Conservation (phyloP, 2,329 filamentous ascomycete species). For the Lachnellula subtilissima region DNA sequence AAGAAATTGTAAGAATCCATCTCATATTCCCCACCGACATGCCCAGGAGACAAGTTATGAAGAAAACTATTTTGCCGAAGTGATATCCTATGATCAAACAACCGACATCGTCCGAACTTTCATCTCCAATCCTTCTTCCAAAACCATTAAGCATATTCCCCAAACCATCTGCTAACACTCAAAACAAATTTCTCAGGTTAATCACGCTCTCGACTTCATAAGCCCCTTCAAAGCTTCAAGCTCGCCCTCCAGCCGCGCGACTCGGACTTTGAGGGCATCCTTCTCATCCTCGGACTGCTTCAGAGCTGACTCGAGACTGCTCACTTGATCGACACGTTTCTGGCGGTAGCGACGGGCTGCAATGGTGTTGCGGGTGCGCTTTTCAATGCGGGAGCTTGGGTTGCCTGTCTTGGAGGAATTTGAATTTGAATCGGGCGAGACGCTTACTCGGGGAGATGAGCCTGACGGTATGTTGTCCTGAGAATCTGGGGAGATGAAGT, state of each 20-base stretch:
- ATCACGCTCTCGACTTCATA: slow-evolving; percentile 11
- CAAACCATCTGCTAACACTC: neutral
- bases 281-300: slow-evolving; percentile 55
- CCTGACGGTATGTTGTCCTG: neutral
- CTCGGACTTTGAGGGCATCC: slow-evolving; percentile 57
- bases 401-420: slow-evolving; percentile 4
- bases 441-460: neutral
- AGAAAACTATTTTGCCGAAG: slow-evolving; percentile 25
- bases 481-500: neutral
- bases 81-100: slow-evolving; percentile 13
- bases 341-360: slow-evolving; percentile 69
- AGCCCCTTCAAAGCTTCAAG: slow-evolving; percentile 54
- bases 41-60: slow-evolving; percentile 3
- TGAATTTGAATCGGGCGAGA: neutral
- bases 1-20: neutral
- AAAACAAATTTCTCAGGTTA: neutral
- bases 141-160: neutral
- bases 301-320: slow-evolving; percentile 55
- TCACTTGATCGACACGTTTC: slow-evolving; percentile 63
- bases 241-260: slow-evolving; percentile 63
- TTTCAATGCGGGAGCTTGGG: slow-evolving; percentile 31
- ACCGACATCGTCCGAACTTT: slow-evolving; percentile 22
- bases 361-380: slow-evolving; percentile 64
- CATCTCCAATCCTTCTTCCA: neutral
- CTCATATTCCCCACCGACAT: neutral